These are phyloP conservation scores for Amborella trichopoda DNA, from an alignment of 164 flowering plant species.

Conservation along the genomic window DNA sequence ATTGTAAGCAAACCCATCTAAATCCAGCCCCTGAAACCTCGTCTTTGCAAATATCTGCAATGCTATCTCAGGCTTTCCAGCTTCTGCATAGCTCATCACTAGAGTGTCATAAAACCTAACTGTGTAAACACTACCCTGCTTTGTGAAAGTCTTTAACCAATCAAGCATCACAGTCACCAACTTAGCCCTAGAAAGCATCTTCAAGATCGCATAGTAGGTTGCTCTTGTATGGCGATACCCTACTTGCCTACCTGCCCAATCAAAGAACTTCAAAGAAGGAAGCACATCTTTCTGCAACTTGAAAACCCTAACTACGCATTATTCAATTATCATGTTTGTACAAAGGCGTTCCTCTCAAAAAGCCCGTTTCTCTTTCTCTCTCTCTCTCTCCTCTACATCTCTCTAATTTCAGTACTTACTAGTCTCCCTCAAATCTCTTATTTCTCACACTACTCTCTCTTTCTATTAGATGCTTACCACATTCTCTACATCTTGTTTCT, in stretches of 20 bases:
- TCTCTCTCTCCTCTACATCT: too few relatives aligned
- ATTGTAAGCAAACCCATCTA: conserved; percentile 47
- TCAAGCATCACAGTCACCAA: conserved; percentile 35
- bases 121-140: conserved; percentile 2
- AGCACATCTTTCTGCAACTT: conserved; percentile 25
- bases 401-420: too few relatives aligned
- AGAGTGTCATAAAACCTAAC: conserved; percentile 36
- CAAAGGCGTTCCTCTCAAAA: too few relatives aligned
- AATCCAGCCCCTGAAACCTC: conserved; percentile 65
- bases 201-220: conserved; percentile 57
- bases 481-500: too few relatives aligned
- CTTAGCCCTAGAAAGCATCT: conserved; percentile 38
- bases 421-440: too few relatives aligned
- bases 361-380: too few relatives aligned
- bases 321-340: too few relatives aligned
- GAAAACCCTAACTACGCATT: conserved; percentile 37
- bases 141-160: conserved; percentile 29
- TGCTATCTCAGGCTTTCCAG: conserved; percentile 59
- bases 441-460: too few relatives aligned
- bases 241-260: conserved; percentile 77
- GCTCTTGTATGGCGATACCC: conserved; percentile 52
- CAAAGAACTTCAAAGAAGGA: conserved; percentile 66
- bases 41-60: conserved; percentile 59
- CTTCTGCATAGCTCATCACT: conserved; percentile 73
- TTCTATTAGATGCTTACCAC: too few relatives aligned